A percentile compares a stretch with the other conserved stretches of the same genome.
Conservation (phyloP, 139 green algal genomes). For the Pedinophyceae sp. region DNA sequence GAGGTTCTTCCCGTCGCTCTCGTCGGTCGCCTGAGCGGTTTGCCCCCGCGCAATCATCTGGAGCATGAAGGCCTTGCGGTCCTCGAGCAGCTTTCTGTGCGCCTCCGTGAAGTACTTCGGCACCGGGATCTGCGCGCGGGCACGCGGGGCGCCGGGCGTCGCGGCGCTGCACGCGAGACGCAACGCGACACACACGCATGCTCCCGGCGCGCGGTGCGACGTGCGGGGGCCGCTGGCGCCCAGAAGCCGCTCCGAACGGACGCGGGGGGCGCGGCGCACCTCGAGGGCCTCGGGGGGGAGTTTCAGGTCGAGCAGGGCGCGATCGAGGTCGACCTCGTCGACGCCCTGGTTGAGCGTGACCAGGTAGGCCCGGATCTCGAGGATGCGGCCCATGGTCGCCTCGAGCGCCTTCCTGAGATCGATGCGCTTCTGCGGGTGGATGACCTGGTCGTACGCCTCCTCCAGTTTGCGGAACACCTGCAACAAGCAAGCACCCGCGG, state of each 20-base stretch:
- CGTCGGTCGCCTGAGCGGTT: background rate
- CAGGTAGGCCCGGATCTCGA: slow-evolving; percentile 44
- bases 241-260: too few species aligned
- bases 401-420: slow-evolving; percentile 65
- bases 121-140: slow-evolving; percentile 28
- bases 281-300: slow-evolving; percentile 64
- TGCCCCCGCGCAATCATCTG: slow-evolving; percentile 11
- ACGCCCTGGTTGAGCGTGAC: slow-evolving; percentile 4
- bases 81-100: slow-evolving; percentile 17
- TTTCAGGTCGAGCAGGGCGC: slow-evolving; percentile 69
- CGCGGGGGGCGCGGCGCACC: background rate
- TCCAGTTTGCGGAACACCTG: slow-evolving; percentile 68
- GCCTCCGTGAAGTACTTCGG: slow-evolving; percentile 64
- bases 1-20: background rate
- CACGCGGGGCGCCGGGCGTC: background rate
- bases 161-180: too few species aligned
- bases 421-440: slow-evolving; percentile 72
- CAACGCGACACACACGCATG: too few species aligned
- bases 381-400: slow-evolving; percentile 54
- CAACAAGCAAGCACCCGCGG: slow-evolving; percentile 11
- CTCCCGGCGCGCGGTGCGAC: too few species aligned
- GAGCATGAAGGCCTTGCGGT: slow-evolving; percentile 59
- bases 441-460: slow-evolving; percentile 61
- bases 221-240: too few species aligned
- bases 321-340: slow-evolving; percentile 41